Evolutionary conservation across 495 filamentous ascomycete species (phyloP), one percentile per base, ranked within the genome.

Genomic region (Halenospora varia): DNA sequence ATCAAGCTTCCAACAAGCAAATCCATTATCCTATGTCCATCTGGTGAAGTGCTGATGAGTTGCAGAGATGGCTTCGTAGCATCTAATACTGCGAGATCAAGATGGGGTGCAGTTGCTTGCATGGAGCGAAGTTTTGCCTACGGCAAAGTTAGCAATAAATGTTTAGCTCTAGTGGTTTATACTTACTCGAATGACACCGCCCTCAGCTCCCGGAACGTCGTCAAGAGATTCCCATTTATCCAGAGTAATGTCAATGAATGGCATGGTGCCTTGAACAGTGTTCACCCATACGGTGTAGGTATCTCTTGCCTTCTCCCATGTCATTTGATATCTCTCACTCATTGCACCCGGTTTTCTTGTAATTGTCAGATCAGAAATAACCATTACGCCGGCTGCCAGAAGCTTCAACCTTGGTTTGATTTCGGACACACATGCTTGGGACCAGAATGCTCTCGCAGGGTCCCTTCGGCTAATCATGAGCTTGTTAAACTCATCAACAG

Each of bases 1-100:
- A 61, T 53, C 18, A 61, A 13, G 13, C 45, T 45, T 48, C 42
- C 44, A 23, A 56, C 39, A 13, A 56, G 3, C 15, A 56, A 48
- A 41, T 56, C 54, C 13, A 50, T 29, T 48, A 23, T 56, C 45
- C n/a, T 17, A 3, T 56, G 54, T 10, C 24, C 54, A 2, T 39
- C 4, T 10, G 17, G 25, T 24, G 47, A 25, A 3, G 19, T 25
- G 46, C 45, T 35, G 3, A 56, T 26, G 24, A 56, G 39, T 42
- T 56, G 54, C 11, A 45, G 45, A n/a, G 46, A 25, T 6, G 25
- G 25, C 46, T 48, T 56, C 17, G 23, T 45, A 26, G 44, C 53
- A 1, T 15, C 53, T 25, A 45, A 41, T 10, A 49, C 44, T 13
- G 54, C 45, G 17, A 56, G n/a, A 19, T 56, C 17, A 49, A 9